A percentile compares a stretch with the other conserved stretches of the same genome.
Evolutionary conservation across 1,284 basidiomycete species (phyloP).

Genomic region (Chalciporus sp.): DNA sequence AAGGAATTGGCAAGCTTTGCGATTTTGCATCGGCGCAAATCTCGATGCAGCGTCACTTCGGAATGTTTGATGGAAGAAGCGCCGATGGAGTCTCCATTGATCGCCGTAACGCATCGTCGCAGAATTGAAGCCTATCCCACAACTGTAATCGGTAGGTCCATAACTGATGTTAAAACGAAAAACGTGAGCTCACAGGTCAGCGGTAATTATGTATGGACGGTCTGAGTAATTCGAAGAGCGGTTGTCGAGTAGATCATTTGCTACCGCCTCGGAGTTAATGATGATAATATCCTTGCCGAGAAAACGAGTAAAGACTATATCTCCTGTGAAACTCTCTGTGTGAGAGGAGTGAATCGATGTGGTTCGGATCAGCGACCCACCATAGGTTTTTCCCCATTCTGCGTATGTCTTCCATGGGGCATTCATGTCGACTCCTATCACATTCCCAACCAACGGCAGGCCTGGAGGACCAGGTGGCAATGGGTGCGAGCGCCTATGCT

Average conservation of each 20-base stretch:
- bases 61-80: no score
- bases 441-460: neutral
- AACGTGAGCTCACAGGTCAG: neutral
- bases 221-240: neutral
- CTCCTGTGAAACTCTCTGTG: neutral
- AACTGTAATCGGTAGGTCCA: no score
- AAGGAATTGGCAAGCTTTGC: neutral
- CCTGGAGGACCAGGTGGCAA: neutral
- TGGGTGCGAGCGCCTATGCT: neutral
- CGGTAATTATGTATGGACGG: neutral
- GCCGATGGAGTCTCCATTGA: no score
- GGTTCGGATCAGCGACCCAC: neutral
- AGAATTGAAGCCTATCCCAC: no score
- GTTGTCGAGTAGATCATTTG: neutral
- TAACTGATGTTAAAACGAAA: no score
- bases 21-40: slow-evolving; percentile 2
- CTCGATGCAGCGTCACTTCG: neutral
- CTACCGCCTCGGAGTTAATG: neutral
- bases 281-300: slow-evolving; percentile 11
- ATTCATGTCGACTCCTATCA: neutral
- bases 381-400: slow-evolving; percentile 7
- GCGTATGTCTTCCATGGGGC: slow-evolving; percentile 4
- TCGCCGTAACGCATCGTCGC: no score
- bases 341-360: neutral
- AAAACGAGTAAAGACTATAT: slow-evolving; percentile 2